Base-by-base conservation (phyloP, 176 grass and related monocot species). In the Cenchrus fungigraminus region DNA sequence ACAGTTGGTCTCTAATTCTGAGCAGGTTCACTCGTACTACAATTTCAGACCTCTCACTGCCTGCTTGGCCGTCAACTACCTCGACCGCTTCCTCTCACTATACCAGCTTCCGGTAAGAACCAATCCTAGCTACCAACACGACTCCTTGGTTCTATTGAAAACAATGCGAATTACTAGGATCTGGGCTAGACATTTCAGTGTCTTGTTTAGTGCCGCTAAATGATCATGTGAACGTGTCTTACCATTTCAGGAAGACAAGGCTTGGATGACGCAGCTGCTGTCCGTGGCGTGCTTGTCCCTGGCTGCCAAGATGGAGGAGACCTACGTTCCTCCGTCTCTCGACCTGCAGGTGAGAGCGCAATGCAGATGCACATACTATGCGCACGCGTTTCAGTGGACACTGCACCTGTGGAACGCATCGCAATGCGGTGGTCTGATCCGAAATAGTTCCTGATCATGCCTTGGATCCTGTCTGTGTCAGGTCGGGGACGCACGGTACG, bases 291-390 rank as follows among this genome's bases (percentile, higher is more conserved):
- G 94, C 87, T 4, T 99, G 76, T 99, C 94, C n/a, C 88, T 99
- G 15, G 97, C 97, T 12, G 92, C 97, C 71, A 99, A 99, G 92
- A 96, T 99, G 92, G 94, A 99, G 76, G 94, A 99, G 77, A 97
- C 90, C 31, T 68, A 83, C 9, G 90, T 94, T 10, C 92, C 97
- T 71, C 76, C 74, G 16, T 88, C 88, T 10, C 73, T 94, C 6
- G 97, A 99, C 91, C 86, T 99, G 57, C 97, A 97, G 92, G 97
- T 94, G 89, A 95, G 84, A 9, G 8, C 16, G 72, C 72, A 56
- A 50, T 42, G 59, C 68, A 42, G 59, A 84, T 14, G 65, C 17
- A 20, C 14, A 65, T 2, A 15, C 12, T 12, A 10, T 9, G n/a
- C 34, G 34, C 34, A 34, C 34, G 34, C 34, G 34, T 34, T 34